phyloP scores from a whole-genome alignment of 1,284 basidiomycete genomes.

The Rugosomyces carneus region DNA sequence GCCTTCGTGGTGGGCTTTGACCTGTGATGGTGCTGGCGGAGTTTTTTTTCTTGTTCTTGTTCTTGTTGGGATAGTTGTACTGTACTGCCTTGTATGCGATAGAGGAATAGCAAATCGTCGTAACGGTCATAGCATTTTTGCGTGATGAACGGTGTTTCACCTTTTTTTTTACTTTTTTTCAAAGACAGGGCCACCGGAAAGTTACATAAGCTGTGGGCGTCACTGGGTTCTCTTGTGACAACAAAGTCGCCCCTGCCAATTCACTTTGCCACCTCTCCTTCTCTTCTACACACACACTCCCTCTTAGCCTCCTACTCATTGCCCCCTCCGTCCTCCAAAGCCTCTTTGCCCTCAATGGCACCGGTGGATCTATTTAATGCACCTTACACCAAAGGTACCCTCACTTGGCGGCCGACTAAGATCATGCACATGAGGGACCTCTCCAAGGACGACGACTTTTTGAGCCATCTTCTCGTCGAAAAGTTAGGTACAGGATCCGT shows the following conservation, averaged over 20 bases:
- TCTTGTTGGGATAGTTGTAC: too few relatives aligned
- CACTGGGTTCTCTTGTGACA: slow-evolving; percentile 19
- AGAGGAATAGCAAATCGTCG: neutral
- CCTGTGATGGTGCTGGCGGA: neutral
- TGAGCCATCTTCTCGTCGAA: slow-evolving; percentile 79
- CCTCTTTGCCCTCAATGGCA: slow-evolving; percentile 30
- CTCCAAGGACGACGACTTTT: slow-evolving; percentile 81
- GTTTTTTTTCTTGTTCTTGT: too few relatives aligned
- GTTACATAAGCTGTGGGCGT: slow-evolving; percentile 23
- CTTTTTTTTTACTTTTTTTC: too few relatives aligned
- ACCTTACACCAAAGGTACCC: slow-evolving; percentile 21
- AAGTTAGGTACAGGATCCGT: slow-evolving; percentile 72
- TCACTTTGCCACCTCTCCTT: slow-evolving; percentile 5
- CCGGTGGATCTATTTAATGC: slow-evolving; percentile 25
- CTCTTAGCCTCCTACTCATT: slow-evolving; percentile 12
- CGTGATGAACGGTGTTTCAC: slow-evolving; percentile 14
- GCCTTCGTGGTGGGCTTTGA: slow-evolving; percentile 52
- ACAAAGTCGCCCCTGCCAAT: slow-evolving; percentile 7
- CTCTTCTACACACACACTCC: neutral
- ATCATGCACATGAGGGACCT: slow-evolving; percentile 84
- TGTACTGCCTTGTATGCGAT: too few relatives aligned
- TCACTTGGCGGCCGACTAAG: slow-evolving; percentile 71
- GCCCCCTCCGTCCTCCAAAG: slow-evolving; percentile 10
- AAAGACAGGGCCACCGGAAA: too few relatives aligned
- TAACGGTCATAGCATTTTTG: neutral